Base-by-base conservation (phyloP, 306 rosid genomes). In the Acacia acuminata region DNA sequence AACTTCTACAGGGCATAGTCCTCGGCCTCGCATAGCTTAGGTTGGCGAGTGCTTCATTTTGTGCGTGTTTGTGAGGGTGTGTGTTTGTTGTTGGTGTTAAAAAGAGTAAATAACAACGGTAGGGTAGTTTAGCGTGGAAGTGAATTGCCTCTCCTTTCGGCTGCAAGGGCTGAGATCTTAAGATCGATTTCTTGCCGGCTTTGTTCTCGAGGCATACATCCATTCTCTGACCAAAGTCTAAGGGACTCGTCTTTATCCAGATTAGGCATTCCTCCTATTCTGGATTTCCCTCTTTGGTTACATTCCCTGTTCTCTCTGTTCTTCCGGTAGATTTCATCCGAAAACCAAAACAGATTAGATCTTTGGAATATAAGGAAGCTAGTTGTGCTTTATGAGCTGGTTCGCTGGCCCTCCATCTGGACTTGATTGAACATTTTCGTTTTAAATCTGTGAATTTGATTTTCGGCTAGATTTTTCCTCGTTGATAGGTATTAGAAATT, bases 161-260 rank as follows among this genome's bases (percentile, higher is more conserved):
- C 91, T 89, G 66, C 97, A 88, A 90, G 93, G 75, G 68, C 53
- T 81, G 87, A 90, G 97, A 90, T 90, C 97, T 79, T 3, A 16
- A 0, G 90, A 89, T 92, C 90, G 78, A 82, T 86, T 92, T 82
- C 94, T 90, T 92, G 97, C 42, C 40, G 78, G 91, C 97, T 83
- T 77, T 92, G 97, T 92, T 92, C 97, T 89, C 65, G 93, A 72
- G 97, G 94, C 97, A 83, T 71, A 90, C 4, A 92, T 84, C 1
- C 0, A 82, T 80, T 16, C 19, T 40, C 27, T 20, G n/a, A 82
- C 84, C 89, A 55, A 10, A 4, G 42, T 75, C 11, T 77, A 44
- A 88, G 88, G 90, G 82, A n/a, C 67, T 48, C 14, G 3, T 45
- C 48, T 11, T 66, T 16, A 34, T 78, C 90, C 88, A 84, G 92